phyloP scores from a whole-genome alignment of 2,329 filamentous ascomycete species.

The Talaromyces funiculosus region DNA sequence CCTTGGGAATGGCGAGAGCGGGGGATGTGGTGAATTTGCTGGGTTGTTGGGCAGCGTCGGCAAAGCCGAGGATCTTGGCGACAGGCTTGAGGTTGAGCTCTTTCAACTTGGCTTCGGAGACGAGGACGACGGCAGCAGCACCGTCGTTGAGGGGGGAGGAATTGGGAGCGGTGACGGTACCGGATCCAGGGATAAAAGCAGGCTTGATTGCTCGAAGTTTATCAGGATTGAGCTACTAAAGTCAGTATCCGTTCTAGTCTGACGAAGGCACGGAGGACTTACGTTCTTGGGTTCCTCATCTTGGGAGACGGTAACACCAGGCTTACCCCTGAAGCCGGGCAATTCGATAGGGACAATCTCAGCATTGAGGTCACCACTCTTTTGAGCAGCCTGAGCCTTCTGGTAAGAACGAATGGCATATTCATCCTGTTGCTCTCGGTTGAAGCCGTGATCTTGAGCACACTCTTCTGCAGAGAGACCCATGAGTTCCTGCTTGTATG shows the following conservation, averaged over 20 bases:
- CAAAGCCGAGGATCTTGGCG: slow-evolving; percentile 96
- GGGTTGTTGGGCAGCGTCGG: slow-evolving; percentile 83
- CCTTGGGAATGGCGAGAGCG: slow-evolving; percentile 91
- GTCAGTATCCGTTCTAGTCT: background rate
- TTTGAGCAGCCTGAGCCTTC: slow-evolving; percentile 81
- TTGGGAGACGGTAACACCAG: slow-evolving; percentile 67
- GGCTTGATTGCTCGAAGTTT: slow-evolving; percentile 82
- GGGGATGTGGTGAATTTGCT: slow-evolving; percentile 95
- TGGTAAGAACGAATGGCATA: slow-evolving; percentile 95
- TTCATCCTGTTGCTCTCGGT: slow-evolving; percentile 81
- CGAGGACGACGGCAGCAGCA: slow-evolving; percentile 83
- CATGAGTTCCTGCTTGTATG: slow-evolving; percentile 96
- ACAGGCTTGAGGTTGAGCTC: slow-evolving; percentile 85
- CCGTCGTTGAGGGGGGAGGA: slow-evolving; percentile 95
- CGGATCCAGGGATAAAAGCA: slow-evolving; percentile 67
- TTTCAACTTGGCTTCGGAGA: slow-evolving; percentile 90
- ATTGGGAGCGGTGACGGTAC: slow-evolving; percentile 93
- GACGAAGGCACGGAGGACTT: slow-evolving; percentile 20
- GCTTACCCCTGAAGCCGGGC: slow-evolving; percentile 84
- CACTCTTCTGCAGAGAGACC: slow-evolving; percentile 89
- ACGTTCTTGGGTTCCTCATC: slow-evolving; percentile 96
- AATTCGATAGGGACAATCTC: slow-evolving; percentile 92
- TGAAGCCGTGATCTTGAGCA: slow-evolving; percentile 73
- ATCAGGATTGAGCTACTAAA: slow-evolving; percentile 60
- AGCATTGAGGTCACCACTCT: slow-evolving; percentile 69